Evolutionary conservation across 805 yeast genomes (phyloP), one percentile per base, ranked within the genome.

Genomic region (Metschnikowia similis): DNA sequence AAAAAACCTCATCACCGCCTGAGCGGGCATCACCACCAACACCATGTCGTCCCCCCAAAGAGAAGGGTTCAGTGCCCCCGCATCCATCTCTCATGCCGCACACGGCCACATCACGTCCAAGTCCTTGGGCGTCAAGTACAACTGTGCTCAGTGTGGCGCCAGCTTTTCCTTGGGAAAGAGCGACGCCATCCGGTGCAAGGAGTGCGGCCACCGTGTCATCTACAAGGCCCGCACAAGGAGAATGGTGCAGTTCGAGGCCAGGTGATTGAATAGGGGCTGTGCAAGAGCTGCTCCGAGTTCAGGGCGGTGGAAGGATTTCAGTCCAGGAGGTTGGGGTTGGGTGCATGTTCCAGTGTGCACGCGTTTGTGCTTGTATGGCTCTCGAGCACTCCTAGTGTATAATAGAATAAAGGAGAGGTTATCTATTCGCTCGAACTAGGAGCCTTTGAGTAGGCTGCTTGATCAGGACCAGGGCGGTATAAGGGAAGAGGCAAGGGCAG

Each of bases 151-250:
- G 75, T 94, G 99, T 72, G 96, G 97, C 8, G 82, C 91, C 49
- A 84, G 85, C 48, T 86, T 91, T 60, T 83, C 96, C 2, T 80
- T 94, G 58, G 84, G 89, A 48, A 89, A 92, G 72, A 89, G 87
- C 59, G 99, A 94, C 69, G 96, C 98, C 30, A 96, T 94, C 56
- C 87, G 98, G 75, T 94, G 99, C 75, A 91, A 90, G 72, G 96
- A 91, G 60, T 94, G 99, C 72, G 99, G 99, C 56, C 98, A 94
- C 75, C 86, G 99, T 74, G 97, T 94, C 53, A 76, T 94, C 55
- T 89, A 92, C 76, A 94, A 94, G 76, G 96, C 97, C 54, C 86
- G 99, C 76, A 92, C 98, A 45, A 88, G 91, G 78, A 83, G 98
- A 76, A 89, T 92, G 96, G 95, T 81, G 50, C 79, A 75, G 69